A percentile compares a stretch with the other conserved stretches of the same genome.
Evolutionary conservation across 2,329 filamentous ascomycete species (phyloP).

Genomic region (Rhinocladiella similis): DNA sequence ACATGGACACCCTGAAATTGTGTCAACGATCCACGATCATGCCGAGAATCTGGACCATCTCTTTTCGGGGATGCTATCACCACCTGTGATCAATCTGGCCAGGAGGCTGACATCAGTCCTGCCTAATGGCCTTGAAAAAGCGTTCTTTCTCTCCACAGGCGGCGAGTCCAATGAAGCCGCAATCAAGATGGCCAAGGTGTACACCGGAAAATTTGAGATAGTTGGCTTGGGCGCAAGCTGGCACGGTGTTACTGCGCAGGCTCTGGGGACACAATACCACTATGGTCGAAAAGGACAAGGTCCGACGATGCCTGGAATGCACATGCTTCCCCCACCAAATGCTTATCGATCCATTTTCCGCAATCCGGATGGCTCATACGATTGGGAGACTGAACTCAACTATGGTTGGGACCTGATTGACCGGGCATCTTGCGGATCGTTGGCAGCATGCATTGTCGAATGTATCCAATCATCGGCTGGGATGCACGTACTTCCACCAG

Average conservation of each 20-base stretch:
- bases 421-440: constrained; percentile 58
- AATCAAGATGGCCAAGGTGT: constrained; percentile 64
- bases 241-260: constrained; percentile 61
- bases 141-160: constrained; percentile 60
- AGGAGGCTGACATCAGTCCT: constrained; percentile 52
- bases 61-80: constrained; percentile 59
- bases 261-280: constrained; percentile 56
- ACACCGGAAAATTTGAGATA: constrained; percentile 66
- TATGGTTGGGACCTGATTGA: constrained; percentile 65
- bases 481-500: constrained; percentile 59
- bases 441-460: constrained; percentile 65
- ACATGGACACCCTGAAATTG: constrained; percentile 60
- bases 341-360: constrained; percentile 63
- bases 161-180: constrained; percentile 62
- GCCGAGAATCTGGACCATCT: constrained; percentile 58
- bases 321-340: constrained; percentile 61
- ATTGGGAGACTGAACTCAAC: constrained; percentile 65
- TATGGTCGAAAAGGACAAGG: constrained; percentile 52
- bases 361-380: constrained; percentile 59
- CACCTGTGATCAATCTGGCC: constrained; percentile 57
- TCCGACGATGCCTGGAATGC: constrained; percentile 55
- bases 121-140: constrained; percentile 53
- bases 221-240: constrained; percentile 60
- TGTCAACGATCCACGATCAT: constrained; percentile 52
- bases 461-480: constrained; percentile 61